Conservation (phyloP, 352 stramenopile genomes). For the Phytophthora sp. region DNA sequence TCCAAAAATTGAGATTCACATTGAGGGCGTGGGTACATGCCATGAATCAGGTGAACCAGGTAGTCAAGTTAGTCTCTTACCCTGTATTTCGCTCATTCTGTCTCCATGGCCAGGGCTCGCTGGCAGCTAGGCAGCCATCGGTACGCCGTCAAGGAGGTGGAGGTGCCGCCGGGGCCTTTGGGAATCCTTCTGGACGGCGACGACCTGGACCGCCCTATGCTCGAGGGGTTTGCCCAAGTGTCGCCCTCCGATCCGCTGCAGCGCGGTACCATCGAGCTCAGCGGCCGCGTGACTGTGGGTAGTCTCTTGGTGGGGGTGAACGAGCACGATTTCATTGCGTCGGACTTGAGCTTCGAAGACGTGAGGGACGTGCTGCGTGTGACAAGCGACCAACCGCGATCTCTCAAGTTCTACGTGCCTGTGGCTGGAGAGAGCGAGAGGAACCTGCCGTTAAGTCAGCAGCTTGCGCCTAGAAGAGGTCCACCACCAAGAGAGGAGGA, state of each 20-base stretch:
- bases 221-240: slow-evolving; percentile 60
- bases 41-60: no score
- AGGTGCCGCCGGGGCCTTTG: slow-evolving; percentile 54
- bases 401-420: slow-evolving; percentile 53
- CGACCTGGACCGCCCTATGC: slow-evolving; percentile 43
- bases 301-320: slow-evolving; percentile 73
- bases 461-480: slow-evolving; percentile 26
- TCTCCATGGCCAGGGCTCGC: slow-evolving; percentile 20
- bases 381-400: slow-evolving; percentile 45
- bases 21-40: no score
- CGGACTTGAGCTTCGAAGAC: slow-evolving; percentile 47
- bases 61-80: no score
- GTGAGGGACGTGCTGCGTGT: slow-evolving; percentile 59
- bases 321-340: slow-evolving; percentile 49
- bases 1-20: no score
- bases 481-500: slow-evolving; percentile 29
- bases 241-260: slow-evolving; percentile 22
- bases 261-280: slow-evolving; percentile 55
- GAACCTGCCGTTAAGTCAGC: slow-evolving; percentile 29
- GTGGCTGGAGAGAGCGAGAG: slow-evolving; percentile 21
- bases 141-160: slow-evolving; percentile 44
- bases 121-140: slow-evolving; percentile 15
- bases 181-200: slow-evolving; percentile 68
- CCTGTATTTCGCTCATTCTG: no score
- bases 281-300: slow-evolving; percentile 46